Base-by-base conservation (phyloP, 1,284 basidiomycete species). In the Phaffia rhodozyma region DNA sequence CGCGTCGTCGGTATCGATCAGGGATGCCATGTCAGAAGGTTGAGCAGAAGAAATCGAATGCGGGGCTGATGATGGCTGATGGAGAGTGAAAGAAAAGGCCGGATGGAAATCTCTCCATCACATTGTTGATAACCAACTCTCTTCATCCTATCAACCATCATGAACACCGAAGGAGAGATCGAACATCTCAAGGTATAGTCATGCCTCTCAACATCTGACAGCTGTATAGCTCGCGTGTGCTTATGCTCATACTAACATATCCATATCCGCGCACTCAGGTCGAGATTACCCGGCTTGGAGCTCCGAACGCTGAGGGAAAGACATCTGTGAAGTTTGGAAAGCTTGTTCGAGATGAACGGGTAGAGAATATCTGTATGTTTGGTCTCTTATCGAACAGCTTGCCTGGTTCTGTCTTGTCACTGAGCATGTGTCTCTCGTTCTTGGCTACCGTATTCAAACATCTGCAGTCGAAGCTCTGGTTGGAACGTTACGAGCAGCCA, bases 81-180 rank as follows among this genome's bases (percentile, higher is more conserved):
- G 27, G 54, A n/a, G 16, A 6, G 27, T n/a, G 54, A 55, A 32
- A 3, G 54, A 30, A 30, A 34, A 27, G 54, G 29, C 6, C 23
- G 54, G 38, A 16, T 43, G 13, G 38, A 43, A 43, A 43, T 43
- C 38, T 43, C 38, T 43, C 38, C 38, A 43, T 43, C 38, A 43
- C 38, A 43, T 43, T 11, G 38, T 43, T 43, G 38, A 43, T 43
- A 43, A 43, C 38, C 16, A 16, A 43, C 38, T 43, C 13, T 16
- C 38, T 43, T 16, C 38, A 43, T 43, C 13, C 38, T 43, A 43
- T 43, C 38, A 16, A 43, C 75, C 34, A 74, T 77, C n/a, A 71
- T 57, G 74, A 78, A 61, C 64, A 70, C 54, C 77, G 23, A 81
- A 79, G 68, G 78, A 76, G 63, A 73, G 13, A 43, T 43, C 16